A percentile compares a stretch with the other conserved stretches of the same genome.
Evolutionary conservation across 208 protist species (phyloP).

Genomic region (Trichomonas vaginalis): DNA sequence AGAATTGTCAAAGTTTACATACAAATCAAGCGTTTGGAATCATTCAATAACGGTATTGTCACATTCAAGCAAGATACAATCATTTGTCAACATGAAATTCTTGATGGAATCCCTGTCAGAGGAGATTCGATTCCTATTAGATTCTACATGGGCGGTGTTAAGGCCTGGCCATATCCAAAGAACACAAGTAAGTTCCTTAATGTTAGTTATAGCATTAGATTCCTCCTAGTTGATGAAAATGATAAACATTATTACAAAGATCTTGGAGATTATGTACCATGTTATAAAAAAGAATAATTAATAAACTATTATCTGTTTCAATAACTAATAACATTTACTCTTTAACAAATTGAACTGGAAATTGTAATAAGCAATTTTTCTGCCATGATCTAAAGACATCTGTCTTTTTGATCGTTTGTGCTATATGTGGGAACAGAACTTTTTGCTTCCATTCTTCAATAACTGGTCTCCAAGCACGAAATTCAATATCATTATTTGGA

Average conservation of each 20-base stretch:
- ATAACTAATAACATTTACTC: too few species aligned
- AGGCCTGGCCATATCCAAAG: background rate
- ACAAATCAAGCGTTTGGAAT: background rate
- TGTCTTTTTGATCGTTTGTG: background rate
- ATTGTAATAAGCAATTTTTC: background rate
- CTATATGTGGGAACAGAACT: background rate
- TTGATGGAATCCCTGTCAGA: background rate
- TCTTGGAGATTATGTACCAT: background rate
- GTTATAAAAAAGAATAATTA: background rate
- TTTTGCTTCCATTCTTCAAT: background rate
- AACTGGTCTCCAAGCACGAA: background rate
- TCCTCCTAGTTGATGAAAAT: background rate
- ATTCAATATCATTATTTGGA: background rate
- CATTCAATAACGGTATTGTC: background rate
- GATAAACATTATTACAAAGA: background rate
- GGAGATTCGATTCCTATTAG: background rate
- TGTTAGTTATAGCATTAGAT: background rate
- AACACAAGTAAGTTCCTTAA: background rate
- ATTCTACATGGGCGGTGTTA: background rate
- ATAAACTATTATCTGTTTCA: too few species aligned
- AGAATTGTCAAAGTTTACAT: background rate
- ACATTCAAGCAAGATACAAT: background rate
- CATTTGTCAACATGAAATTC: background rate
- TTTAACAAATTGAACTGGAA: background rate
- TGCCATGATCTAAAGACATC: background rate